Evolutionary conservation across 352 stramenopile genomes (phyloP), one percentile per base, ranked within the genome.

Genomic region (Saprolegnia diclina): DNA sequence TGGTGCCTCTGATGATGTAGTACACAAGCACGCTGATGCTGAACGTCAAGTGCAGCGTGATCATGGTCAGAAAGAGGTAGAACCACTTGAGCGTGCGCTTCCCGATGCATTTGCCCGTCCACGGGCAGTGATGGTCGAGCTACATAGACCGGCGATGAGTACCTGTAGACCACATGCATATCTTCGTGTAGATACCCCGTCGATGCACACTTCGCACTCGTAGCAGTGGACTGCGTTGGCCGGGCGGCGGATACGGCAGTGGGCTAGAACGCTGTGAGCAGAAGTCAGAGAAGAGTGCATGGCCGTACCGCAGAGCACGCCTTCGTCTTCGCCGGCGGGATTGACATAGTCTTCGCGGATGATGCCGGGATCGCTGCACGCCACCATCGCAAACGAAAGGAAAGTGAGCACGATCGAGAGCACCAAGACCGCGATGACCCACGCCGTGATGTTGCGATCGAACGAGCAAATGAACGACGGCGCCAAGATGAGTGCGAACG

Each of bases 101-200:
- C 61, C 88, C 89, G 22, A 96, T 85, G 75, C 89, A 96, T 73
- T 96, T 96, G 69, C 89, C 88, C 14, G 90, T 97, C 87, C 90
- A 97, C 24, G 90, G 90, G 68, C 90, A 97, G 70, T 97, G 90
- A 74, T 97, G 90, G 70, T 97, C 90, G 70, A 97, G 75, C 84
- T 94, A 45, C 45, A 81, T 21, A 26, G 16, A 48, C 54, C 18
- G 10, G 56, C 72, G 1, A 21, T 37, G 56, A 16, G 24, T 32
- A 19, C 9, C 2, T 64, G 56, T 24, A 2, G n/a, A 37, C 14
- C 38, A 48, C 26, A 55, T 29, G 48, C 10, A 19, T 53, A 73
- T n/a, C n/a, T n/a, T n/a, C n/a, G n/a, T n/a, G 29, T 18, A 67
- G 63, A 21, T 52, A 92, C 85, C 74, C 87, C 76, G 52, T 76